Conservation (phyloP, 768 basidiomycete genomes). For the Serendipita vermifera region DNA sequence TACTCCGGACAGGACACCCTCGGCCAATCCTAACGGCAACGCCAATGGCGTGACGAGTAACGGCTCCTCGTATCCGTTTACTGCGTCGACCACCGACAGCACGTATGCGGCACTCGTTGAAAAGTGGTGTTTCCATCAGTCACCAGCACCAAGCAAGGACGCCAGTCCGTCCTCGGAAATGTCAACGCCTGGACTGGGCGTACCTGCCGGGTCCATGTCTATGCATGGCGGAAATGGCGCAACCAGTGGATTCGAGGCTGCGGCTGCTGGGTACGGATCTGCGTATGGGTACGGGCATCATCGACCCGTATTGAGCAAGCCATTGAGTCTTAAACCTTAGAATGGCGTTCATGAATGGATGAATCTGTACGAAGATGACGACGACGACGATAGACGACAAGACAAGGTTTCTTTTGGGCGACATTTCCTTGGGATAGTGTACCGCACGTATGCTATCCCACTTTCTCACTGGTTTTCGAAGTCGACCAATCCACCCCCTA, state of each 20-base stretch:
- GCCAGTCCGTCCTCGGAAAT: background rate
- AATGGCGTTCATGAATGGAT: too few species aligned
- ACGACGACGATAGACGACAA: background rate
- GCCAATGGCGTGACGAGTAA: too few species aligned
- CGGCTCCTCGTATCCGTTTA: slow-evolving; percentile 8
- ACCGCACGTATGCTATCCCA: too few species aligned
- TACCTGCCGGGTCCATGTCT: background rate
- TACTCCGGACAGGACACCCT: background rate
- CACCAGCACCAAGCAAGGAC: background rate
- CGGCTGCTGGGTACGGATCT: background rate
- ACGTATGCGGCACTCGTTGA: slow-evolving; percentile 2
- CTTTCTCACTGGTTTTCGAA: too few species aligned
- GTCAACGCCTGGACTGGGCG: slow-evolving; percentile 1
- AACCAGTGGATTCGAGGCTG: background rate
- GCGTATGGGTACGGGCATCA: slow-evolving; percentile 9
- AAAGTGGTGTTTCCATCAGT: slow-evolving; percentile 9
- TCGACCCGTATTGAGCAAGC: background rate
- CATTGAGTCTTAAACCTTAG: slow-evolving; percentile 4
- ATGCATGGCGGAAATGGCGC: too few species aligned
- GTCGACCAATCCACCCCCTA: too few species aligned
- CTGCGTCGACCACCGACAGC: background rate
- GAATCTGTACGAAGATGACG: background rate
- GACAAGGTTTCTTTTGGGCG: too few species aligned
- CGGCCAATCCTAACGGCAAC: too few species aligned
- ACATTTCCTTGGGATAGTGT: too few species aligned